phyloP scores from a whole-genome alignment of 176 grass and related monocot species.

The Oryza coarctata region DNA sequence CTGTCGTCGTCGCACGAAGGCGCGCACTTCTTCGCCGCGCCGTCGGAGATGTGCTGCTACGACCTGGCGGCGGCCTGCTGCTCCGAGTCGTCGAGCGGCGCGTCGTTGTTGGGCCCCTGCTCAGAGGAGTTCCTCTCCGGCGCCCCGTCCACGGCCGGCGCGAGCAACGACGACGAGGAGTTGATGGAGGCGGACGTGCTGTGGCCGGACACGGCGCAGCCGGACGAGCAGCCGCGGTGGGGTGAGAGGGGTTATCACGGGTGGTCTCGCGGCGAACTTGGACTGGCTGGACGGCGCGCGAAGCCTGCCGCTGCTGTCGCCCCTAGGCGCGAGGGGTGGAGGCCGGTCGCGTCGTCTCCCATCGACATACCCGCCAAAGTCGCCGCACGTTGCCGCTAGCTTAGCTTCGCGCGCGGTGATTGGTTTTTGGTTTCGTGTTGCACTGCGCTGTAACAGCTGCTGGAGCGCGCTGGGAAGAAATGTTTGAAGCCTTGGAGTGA shows the following conservation, averaged over 20 bases:
- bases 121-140: background rate
- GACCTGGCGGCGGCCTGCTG: background rate
- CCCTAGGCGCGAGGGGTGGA: background rate
- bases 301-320: background rate
- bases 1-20: background rate
- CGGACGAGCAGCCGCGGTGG: background rate
- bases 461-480: too few species aligned
- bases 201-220: constrained; percentile 36
- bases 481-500: too few species aligned
- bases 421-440: background rate
- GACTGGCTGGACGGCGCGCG: background rate
- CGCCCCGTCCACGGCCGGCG: background rate
- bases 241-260: background rate
- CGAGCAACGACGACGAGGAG: constrained; percentile 31
- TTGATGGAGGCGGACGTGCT: constrained; percentile 51
- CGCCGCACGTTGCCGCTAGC: background rate
- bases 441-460: too few species aligned
- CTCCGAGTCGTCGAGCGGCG: background rate
- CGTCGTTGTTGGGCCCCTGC: background rate
- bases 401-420: background rate
- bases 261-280: background rate
- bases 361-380: constrained; percentile 21
- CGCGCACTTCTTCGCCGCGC: too few species aligned
- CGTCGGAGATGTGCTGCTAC: background rate
- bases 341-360: constrained; percentile 19